Evolutionary conservation across 805 yeast genomes (phyloP), one percentile per base, ranked within the genome.

Genomic region (Jamesozyma jinghongensis): DNA sequence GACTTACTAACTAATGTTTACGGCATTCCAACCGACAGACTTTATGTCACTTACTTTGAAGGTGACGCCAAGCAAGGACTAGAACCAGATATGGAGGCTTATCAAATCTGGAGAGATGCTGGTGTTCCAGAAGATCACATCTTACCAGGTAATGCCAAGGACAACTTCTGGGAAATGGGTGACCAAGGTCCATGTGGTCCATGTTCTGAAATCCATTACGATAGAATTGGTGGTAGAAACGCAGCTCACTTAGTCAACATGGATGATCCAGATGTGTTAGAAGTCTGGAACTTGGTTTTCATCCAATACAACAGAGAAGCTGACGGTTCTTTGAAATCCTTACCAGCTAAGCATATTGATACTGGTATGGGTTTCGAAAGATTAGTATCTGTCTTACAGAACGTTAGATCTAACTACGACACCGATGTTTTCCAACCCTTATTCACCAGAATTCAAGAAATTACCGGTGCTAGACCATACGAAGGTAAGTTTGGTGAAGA

Each of bases 171-270:
- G 99, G 99, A 92, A 71, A 92, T 92, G 99, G 99, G 99, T 56
- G 99, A 94, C 60, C 97, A 90, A 70, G 99, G 99, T 51, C 99
- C 99, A 37, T 92, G 99, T 71, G 99, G 99, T 48, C 99, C 99
- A 39, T 94, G 98, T 69, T 83, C 95, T 19, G 99, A 92, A 67
- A 75, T 92, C 53, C 99, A 92, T 66, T 92, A 86, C 64, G 99
- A 92, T 66, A 80, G 98, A 68, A 87, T 92, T 50, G 98, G 98
- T 50, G 97, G 97, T 44, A 81, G 99, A 71, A 90, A 92, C 59
- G 98, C 97, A 41, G 71, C 97, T 16, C 56, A 66, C 48, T 72
- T 94, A 49, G 99, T 92, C 54, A 92, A 92, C 63, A 77, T 77
- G 79, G 99, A 92, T 67, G 99, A 92, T 63, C 98, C 99, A 45